Base-by-base conservation (phyloP, 1,139 yeast genomes). In the Magnusiomyces ingens region DNA sequence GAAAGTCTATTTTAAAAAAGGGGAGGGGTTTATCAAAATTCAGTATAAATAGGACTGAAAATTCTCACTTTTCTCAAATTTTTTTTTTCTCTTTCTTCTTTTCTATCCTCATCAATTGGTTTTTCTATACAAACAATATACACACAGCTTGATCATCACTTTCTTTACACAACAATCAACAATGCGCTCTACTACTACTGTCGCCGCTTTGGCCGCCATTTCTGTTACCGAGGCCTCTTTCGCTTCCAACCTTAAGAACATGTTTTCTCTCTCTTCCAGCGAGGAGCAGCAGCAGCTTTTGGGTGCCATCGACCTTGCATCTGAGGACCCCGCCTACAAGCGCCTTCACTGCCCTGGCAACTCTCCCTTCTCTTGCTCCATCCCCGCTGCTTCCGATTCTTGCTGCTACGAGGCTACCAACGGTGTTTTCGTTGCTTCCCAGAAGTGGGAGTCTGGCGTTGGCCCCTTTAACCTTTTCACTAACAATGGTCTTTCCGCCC, bases 371-470 rank as follows among this genome's bases (percentile, higher is more conserved):
- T 13, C n/a, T 45, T 45, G 13, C 32, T 50, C 53, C 10, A 45
- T 49, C 47, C 15, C 54, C 11, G 64, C 67, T 47, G 60, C 68
- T 15, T 46, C 59, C 8, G 57, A 57, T 22, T 46, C 56, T 1
- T 91, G 99, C 66, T 93, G 98, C 68, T 89, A 82, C 67, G 97
- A 91, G 65, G 77, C 81, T 50, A 95, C 95, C 2, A 91, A 94
- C 35, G 97, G 97, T 1, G 77, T 90, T 13, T 73, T 91, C 43
- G 70, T 91, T 49, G 87, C 83, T 63, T 87, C 98, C 0, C 98
- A 91, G 67, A 89, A 91, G 70, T 91, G 98, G 98, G 95, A 90
- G 68, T 87, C 96, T 0, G 82, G 94, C 2, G 75, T 84, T 57
- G 96, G 96, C 1, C 85, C 87, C 0, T 74, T 78, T 48, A 84